These are phyloP conservation scores for Trebouxiophyceae sp. DNA, from an alignment of 163 green algal species.

Conservation along the genomic window DNA sequence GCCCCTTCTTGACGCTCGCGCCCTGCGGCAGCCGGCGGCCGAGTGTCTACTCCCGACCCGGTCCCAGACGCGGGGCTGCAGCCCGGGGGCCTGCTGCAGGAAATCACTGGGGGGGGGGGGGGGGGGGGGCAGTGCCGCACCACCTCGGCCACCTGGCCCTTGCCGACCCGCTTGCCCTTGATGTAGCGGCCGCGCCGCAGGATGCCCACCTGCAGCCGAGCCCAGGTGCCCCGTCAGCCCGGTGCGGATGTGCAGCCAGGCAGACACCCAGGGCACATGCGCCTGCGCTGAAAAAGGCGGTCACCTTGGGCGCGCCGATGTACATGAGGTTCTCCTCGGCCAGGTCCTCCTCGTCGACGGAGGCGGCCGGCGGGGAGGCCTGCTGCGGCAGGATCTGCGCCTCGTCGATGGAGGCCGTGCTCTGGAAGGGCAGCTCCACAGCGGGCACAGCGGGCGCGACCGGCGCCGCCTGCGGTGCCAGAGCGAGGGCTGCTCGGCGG, in stretches of 20 bases:
- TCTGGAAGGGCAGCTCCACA: background rate
- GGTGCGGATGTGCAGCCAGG: too few relatives aligned
- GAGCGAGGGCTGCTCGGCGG: too few relatives aligned
- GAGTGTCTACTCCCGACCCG: too few relatives aligned
- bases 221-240: too few relatives aligned
- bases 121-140: conserved; percentile 8
- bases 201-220: conserved; percentile 70
- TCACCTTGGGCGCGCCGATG: conserved; percentile 61
- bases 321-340: conserved; percentile 58
- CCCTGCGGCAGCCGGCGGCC: conserved; percentile 20
- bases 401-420: conserved; percentile 5
- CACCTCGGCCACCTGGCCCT: conserved; percentile 39
- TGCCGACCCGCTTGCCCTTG: conserved; percentile 78
- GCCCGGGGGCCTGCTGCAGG: too few relatives aligned
- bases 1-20: conserved; percentile 71
- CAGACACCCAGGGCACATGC: too few relatives aligned
- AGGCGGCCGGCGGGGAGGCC: conserved; percentile 11
- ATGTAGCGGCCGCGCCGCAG: conserved; percentile 69
- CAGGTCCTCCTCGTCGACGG: conserved; percentile 24
- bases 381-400: background rate
- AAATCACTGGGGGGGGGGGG: too few relatives aligned
- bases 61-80: too few relatives aligned
- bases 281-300: too few relatives aligned
- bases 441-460: too few relatives aligned
- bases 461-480: too few relatives aligned